phyloP scores from a whole-genome alignment of 176 grass and related monocot species.

The Musa beccarii region DNA sequence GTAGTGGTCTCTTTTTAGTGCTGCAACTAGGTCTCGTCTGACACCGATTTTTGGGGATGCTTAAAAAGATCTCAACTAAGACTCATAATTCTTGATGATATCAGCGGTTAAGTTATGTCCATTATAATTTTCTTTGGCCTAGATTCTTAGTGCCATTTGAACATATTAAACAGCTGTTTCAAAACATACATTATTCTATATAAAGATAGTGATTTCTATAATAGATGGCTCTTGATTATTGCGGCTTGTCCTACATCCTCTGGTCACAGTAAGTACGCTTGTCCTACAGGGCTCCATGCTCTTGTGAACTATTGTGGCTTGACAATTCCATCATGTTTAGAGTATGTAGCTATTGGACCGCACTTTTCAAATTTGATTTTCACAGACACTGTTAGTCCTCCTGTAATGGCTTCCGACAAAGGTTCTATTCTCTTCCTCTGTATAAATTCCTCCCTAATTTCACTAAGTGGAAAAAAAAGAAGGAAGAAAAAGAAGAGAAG shows the following conservation, averaged over 20 bases:
- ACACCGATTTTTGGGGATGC: constrained; percentile 92
- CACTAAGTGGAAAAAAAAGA: neutral
- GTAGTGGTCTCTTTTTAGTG: neutral
- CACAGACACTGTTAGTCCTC: constrained; percentile 74
- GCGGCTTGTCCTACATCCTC: no score
- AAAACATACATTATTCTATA: no score
- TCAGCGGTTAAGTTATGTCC: constrained; percentile 36
- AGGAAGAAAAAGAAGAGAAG: no score
- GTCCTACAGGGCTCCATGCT: neutral
- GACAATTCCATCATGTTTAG: constrained; percentile 23
- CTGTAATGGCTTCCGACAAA: constrained; percentile 90
- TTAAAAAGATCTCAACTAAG: constrained; percentile 86
- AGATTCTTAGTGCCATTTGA: neutral
- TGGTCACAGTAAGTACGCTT: neutral
- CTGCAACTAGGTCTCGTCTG: neutral
- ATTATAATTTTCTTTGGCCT: neutral
- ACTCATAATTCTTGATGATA: constrained; percentile 97
- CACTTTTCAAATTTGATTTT: constrained; percentile 89
- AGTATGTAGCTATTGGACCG: constrained; percentile 89
- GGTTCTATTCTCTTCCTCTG: constrained; percentile 26
- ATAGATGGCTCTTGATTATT: no score
- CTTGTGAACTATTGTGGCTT: neutral
- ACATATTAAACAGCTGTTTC: neutral
- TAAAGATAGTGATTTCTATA: no score
- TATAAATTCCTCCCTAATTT: neutral